Evolutionary conservation across 1,139 yeast species (phyloP), one percentile per base, ranked within the genome.

Genomic region (Hyphopichia wangnamkhiaoensis): DNA sequence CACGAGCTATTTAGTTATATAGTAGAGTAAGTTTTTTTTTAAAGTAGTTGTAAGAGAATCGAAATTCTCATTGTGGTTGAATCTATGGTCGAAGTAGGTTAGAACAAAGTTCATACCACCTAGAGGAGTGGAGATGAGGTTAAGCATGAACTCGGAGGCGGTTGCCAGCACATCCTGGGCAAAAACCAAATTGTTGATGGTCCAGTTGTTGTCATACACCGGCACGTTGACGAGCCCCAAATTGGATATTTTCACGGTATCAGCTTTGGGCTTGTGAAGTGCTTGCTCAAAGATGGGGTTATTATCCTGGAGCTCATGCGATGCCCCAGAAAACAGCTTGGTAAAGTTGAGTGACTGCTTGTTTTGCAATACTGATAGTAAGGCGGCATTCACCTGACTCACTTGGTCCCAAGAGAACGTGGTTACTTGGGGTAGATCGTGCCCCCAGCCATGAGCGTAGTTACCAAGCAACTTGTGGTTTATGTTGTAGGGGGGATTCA

Each of bases 91-190:
- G 32, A 49, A 57, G 42, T 59, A 69, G 20, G 64, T 59, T 36
- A 65, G 47, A 9, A 68, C 69, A 23, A 69, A 39, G 41, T 65
- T 70, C 50, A 69, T 49, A 0, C 76, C 75, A 0, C 71, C 69
- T 2, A 37, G 18, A 1, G 57, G 45, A 1, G 72, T 61, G n/a
- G 70, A 59, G 5, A 69, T 52, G 8, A 63, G 53, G 40, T 52
- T 61, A 18, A 69, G 43, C 60, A 65, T 60, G 41, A 69, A 65
- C 26, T 71, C 75, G 7, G 69, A 48, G 1, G 71, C 67, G 2
- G 53, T 45, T 1, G 71, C 63, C 2, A 72, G 63, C 37, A 68
- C 37, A 41, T 68, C 72, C 43, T 71, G 76, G 1, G 69, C 53
- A 44, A 71, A 71, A 1, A 65, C 49, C 53, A 69, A 46, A 38